phyloP scores from a whole-genome alignment of 805 yeast genomes.

The Candida ulmi region DNA sequence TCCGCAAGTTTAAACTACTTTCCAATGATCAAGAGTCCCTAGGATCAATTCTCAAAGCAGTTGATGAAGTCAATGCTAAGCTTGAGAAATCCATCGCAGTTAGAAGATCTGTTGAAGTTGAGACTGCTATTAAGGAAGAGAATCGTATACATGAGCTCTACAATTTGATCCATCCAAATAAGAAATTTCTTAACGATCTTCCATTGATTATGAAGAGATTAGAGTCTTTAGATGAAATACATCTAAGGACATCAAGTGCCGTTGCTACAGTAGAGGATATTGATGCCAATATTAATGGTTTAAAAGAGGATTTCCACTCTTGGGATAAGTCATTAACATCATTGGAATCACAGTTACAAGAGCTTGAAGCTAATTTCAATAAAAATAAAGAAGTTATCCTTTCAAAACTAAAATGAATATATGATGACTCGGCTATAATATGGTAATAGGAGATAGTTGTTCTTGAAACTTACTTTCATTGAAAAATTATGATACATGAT shows the following conservation, averaged over 20 bases:
- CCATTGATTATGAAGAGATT: conserved; percentile 24
- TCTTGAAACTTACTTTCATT: too few species aligned
- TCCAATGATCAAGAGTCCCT: conserved; percentile 21
- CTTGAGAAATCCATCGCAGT: conserved; percentile 23
- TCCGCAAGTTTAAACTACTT: conserved; percentile 23
- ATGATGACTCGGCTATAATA: too few species aligned
- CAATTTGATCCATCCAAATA: conserved; percentile 13
- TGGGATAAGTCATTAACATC: conserved; percentile 23
- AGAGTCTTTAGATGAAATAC: conserved; percentile 21
- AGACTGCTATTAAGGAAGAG: conserved; percentile 18
- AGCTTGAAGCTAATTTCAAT: conserved; percentile 15
- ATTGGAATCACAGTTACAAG: conserved; percentile 19
- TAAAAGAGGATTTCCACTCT: conserved; percentile 19
- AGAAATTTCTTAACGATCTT: conserved; percentile 15
- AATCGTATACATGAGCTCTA: conserved; percentile 22
- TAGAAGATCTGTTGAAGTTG: conserved; percentile 15
- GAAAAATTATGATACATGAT: too few species aligned
- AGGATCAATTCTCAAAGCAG: conserved; percentile 12
- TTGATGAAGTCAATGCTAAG: conserved; percentile 21
- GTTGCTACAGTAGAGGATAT: conserved; percentile 15
- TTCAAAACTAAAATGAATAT: neutral
- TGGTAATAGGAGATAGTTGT: too few species aligned
- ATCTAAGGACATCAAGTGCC: conserved; percentile 13
- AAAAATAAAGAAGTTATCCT: conserved; percentile 3
- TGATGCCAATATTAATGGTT: conserved; percentile 13